phyloP scores from a whole-genome alignment of 2,329 filamentous ascomycete genomes.

The Fusarium ramigenum region DNA sequence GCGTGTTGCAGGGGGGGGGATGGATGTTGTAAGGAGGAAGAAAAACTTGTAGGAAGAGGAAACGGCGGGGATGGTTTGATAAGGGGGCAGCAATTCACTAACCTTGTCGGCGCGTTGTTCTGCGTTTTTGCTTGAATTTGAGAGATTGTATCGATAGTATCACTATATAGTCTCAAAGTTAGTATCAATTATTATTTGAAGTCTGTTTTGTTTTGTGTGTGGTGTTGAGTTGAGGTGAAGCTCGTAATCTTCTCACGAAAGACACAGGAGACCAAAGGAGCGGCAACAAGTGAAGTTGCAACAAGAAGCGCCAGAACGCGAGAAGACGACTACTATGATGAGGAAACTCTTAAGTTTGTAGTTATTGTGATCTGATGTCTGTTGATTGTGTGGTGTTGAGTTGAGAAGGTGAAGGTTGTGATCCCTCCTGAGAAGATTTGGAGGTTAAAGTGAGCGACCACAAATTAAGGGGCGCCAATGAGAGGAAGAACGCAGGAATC shows the following conservation, averaged over 20 bases:
- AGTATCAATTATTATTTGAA: not conserved
- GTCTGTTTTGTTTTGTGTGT: not conserved
- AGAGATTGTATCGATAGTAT: not conserved
- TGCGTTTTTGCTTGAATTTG: not conserved
- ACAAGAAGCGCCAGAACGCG: not conserved
- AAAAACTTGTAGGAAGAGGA: not conserved
- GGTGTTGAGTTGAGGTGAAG: not conserved
- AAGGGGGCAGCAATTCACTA: not conserved
- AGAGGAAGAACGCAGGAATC: not conserved
- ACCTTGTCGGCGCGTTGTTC: constrained; percentile 6
- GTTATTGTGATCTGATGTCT: not conserved
- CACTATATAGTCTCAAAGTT: not conserved
- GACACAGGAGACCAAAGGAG: not conserved
- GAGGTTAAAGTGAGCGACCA: not conserved
- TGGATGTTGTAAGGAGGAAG: not conserved
- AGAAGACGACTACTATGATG: not conserved
- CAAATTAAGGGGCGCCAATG: not conserved
- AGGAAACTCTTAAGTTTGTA: rapidly evolving
- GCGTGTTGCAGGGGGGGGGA: not conserved
- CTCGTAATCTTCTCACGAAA: not conserved
- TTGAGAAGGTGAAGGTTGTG: not conserved
- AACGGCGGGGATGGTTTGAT: not conserved
- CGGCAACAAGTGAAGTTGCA: not conserved
- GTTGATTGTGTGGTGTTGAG: not conserved
- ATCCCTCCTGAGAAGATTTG: not conserved